Conservation (phyloP, 148 eudicot genomes). For the Persicaria tinctoria region DNA sequence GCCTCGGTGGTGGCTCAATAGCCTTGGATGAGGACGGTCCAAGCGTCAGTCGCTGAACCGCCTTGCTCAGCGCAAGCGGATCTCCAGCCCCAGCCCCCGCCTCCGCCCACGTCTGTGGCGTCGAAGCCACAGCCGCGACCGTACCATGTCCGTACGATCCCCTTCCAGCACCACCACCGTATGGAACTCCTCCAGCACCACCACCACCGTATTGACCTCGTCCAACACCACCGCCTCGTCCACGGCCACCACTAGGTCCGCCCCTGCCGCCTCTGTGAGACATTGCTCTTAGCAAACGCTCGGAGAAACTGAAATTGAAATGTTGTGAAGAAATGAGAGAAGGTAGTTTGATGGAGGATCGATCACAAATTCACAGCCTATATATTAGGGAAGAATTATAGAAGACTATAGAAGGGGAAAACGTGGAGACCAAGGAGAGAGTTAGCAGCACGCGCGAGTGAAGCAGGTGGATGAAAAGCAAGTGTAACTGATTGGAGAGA, state of each 20-base stretch:
- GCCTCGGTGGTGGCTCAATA: slow-evolving; percentile 10
- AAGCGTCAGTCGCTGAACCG: slow-evolving; percentile 2
- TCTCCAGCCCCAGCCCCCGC: neutral
- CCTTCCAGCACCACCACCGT: slow-evolving; percentile 13
- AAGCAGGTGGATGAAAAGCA: neutral
- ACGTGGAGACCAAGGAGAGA: neutral
- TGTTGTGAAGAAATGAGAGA: neutral
- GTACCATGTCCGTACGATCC: slow-evolving; percentile 5
- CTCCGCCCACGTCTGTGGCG: neutral
- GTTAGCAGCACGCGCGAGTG: neutral
- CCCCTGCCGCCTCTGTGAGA: slow-evolving; percentile 6
- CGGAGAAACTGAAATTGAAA: neutral
- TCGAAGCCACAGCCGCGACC: neutral
- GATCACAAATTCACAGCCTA: neutral
- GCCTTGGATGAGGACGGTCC: neutral
- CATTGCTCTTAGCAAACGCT: neutral
- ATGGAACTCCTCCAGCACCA: neutral
- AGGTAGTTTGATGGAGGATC: neutral
- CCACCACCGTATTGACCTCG: slow-evolving; percentile 4
- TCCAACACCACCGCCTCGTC: neutral
- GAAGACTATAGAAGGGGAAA: neutral
- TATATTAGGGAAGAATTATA: neutral
- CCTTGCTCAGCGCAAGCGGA: slow-evolving; percentile 5
- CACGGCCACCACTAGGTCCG: neutral
- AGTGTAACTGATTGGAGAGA: neutral